These are phyloP conservation scores for Elasticomyces elasticus DNA, from an alignment of 495 filamentous ascomycete species.

Conservation along the genomic window DNA sequence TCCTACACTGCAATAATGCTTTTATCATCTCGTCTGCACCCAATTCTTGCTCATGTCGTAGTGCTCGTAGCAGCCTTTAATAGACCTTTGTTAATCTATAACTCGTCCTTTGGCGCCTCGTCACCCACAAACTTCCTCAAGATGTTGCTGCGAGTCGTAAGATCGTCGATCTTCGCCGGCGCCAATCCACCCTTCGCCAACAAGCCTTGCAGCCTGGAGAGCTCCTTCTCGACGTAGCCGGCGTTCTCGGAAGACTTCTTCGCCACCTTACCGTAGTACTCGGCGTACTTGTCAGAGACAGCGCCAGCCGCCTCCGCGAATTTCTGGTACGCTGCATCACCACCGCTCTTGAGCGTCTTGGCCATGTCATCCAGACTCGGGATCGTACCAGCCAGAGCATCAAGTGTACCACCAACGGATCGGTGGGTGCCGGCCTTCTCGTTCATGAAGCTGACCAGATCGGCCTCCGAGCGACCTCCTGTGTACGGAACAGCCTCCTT, in stretches of 20 bases:
- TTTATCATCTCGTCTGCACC: not conserved
- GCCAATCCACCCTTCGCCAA: slow-evolving; percentile 77
- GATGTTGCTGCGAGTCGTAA: slow-evolving; percentile 80
- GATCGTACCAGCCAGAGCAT: slow-evolving; percentile 73
- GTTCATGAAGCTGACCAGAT: slow-evolving; percentile 76
- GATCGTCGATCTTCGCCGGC: slow-evolving; percentile 78
- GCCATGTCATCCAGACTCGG: slow-evolving; percentile 65
- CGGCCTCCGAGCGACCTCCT: slow-evolving; percentile 66
- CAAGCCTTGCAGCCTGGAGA: slow-evolving; percentile 66
- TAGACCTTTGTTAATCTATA: slow-evolving; percentile 35
- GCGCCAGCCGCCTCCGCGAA: slow-evolving; percentile 57
- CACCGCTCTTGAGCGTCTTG: slow-evolving; percentile 51
- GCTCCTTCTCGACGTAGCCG: slow-evolving; percentile 77
- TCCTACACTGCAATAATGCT: too few species aligned
- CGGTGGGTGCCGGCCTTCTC: slow-evolving; percentile 83
- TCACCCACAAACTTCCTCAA: slow-evolving; percentile 60
- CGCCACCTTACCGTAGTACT: slow-evolving; percentile 87
- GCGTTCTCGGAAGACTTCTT: slow-evolving; percentile 69
- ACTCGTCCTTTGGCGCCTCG: slow-evolving; percentile 52
- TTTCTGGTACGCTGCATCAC: slow-evolving; percentile 45
- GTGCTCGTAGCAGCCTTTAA: not conserved
- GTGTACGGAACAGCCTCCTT: slow-evolving; percentile 62
- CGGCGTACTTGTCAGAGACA: slow-evolving; percentile 72
- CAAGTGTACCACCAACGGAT: slow-evolving; percentile 66
- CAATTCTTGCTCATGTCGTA: not conserved